These are phyloP conservation scores for Colletotrichum sp. DNA, from an alignment of 2,329 filamentous ascomycete genomes.

Conservation along the genomic window DNA sequence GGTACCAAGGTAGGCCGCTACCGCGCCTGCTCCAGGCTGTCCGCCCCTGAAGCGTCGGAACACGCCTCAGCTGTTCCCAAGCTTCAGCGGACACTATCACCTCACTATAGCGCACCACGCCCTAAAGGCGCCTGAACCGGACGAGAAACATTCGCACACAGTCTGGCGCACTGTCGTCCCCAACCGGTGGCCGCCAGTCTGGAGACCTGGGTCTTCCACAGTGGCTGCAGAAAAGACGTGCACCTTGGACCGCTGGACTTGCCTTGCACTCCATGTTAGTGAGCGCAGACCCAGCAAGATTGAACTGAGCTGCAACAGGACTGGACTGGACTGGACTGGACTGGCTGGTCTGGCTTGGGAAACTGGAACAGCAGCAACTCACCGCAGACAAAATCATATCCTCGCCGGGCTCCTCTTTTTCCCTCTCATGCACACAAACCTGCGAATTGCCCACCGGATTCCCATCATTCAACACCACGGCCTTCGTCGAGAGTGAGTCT, in stretches of 20 bases:
- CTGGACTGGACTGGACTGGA: neutral
- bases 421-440: slow-evolving; percentile 43
- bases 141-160: neutral
- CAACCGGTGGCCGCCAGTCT: slow-evolving; percentile 4
- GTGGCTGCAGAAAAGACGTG: neutral
- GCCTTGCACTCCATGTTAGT: slow-evolving; percentile 2
- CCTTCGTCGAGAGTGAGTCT: slow-evolving; percentile 42
- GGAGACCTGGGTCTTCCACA: neutral
- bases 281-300: neutral
- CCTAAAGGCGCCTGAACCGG: neutral
- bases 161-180: slow-evolving; percentile 9
- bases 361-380: slow-evolving; percentile 10
- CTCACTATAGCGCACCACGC: neutral
- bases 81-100: neutral
- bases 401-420: slow-evolving; percentile 49
- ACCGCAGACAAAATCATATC: slow-evolving; percentile 46
- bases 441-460: slow-evolving; percentile 38
- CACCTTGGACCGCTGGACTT: neutral
- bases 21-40: neutral
- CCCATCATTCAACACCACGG: slow-evolving; percentile 35
- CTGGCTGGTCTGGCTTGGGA: neutral
- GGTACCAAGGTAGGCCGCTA: neutral
- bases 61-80: neutral
- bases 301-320: neutral
- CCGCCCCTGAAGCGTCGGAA: neutral